Evolutionary conservation across 75 land plant genomes (phyloP).

Genomic region (Cupressus sempervirens): DNA sequence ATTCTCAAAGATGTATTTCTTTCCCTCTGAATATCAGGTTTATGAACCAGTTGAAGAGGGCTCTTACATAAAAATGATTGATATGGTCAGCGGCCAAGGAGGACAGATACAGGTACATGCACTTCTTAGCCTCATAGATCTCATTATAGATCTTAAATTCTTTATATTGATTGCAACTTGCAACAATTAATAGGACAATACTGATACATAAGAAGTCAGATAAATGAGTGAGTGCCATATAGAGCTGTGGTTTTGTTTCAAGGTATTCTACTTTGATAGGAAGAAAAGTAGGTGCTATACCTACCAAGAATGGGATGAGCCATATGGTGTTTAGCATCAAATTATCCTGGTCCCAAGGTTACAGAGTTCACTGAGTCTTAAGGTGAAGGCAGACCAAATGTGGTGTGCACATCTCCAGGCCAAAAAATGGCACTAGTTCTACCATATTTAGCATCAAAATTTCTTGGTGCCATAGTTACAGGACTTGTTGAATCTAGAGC

Average conservation of each 20-base stretch:
- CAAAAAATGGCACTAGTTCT: too few relatives aligned
- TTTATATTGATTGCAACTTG: background rate
- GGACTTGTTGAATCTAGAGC: too few relatives aligned
- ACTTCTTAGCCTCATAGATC: background rate
- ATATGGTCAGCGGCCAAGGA: conserved; percentile 88
- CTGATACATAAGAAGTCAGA: background rate
- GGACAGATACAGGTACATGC: conserved; percentile 86
- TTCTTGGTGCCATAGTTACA: too few relatives aligned
- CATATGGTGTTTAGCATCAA: background rate
- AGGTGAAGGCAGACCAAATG: too few relatives aligned
- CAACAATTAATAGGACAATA: background rate
- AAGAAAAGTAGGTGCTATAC: background rate
- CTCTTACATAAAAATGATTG: conserved; percentile 97
- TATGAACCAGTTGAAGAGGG: conserved; percentile 98
- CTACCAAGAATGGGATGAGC: background rate
- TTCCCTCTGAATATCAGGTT: conserved; percentile 41
- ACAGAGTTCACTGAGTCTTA: too few relatives aligned
- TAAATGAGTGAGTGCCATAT: background rate
- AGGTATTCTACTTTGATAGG: background rate
- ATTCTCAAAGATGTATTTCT: background rate
- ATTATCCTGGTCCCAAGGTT: background rate
- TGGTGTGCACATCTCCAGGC: too few relatives aligned
- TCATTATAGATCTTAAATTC: too few relatives aligned
- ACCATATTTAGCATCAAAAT: too few relatives aligned
- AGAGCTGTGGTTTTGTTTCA: background rate